A percentile compares a stretch with the other conserved stretches of the same genome.
phyloP scores from a whole-genome alignment of 345 rosid species.

The Camelina neglecta region DNA sequence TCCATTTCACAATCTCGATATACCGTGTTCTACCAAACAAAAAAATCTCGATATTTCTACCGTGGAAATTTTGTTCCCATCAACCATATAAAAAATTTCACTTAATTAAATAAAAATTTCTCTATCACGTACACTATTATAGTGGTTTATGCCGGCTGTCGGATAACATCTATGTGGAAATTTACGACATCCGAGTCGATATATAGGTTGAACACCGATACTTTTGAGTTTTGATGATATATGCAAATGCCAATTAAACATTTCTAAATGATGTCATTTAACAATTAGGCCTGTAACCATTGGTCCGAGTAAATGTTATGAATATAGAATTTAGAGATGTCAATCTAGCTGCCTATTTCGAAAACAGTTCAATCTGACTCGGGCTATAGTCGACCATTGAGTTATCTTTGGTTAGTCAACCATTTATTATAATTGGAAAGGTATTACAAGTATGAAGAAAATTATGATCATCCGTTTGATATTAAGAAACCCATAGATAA shows the following conservation, averaged over 20 bases:
- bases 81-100: constrained; percentile 16
- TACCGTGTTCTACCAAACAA: background rate
- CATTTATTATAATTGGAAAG: no score
- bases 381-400: no score
- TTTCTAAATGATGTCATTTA: background rate
- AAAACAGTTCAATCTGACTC: no score
- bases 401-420: no score
- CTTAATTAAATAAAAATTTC: background rate
- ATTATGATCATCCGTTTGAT: no score
- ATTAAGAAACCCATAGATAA: no score
- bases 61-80: constrained; percentile 28
- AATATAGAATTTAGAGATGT: no score
- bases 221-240: constrained; percentile 6
- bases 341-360: no score
- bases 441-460: no score
- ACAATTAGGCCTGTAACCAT: background rate
- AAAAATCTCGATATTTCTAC: constrained; percentile 8
- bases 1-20: constrained; percentile 37
- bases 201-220: constrained; percentile 1
- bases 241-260: constrained; percentile 1
- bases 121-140: constrained; percentile 12
- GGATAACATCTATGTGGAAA: constrained; percentile 13
- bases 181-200: constrained; percentile 4
- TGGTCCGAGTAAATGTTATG: background rate
- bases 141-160: constrained; percentile 18